phyloP scores from a whole-genome alignment of 1,284 basidiomycete species.

The Xerocomus amazonicus region DNA sequence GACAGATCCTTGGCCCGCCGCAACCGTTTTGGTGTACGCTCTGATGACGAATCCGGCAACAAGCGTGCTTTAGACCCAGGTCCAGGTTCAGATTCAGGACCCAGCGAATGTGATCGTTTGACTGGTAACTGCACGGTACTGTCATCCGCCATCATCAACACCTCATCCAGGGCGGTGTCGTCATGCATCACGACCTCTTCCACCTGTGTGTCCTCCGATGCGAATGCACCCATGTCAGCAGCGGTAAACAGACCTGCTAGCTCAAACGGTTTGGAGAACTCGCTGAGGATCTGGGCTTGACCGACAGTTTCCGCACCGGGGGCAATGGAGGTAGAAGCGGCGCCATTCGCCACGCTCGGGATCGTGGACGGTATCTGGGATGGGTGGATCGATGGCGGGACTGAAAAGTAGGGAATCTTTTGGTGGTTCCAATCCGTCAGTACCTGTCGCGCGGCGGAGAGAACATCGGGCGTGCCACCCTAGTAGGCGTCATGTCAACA shows the following conservation, averaged over 20 bases:
- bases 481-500: constrained; percentile 26
- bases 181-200: constrained; percentile 37
- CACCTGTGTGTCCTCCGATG: constrained; percentile 20
- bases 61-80: background rate
- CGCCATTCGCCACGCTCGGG: constrained; percentile 21
- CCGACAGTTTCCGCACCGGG: constrained; percentile 74
- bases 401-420: constrained; percentile 87
- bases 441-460: constrained; percentile 80
- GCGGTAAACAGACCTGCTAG: constrained; percentile 71
- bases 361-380: constrained; percentile 64
- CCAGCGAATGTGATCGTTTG: constrained; percentile 37
- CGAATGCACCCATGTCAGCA: constrained; percentile 72
- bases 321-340: constrained; percentile 39
- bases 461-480: constrained; percentile 91
- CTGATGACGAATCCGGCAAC: constrained; percentile 1
- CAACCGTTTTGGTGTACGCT: constrained; percentile 57
- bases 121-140: constrained; percentile 35
- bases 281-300: constrained; percentile 64
- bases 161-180: constrained; percentile 28
- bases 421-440: constrained; percentile 96
- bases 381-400: constrained; percentile 75
- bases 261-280: constrained; percentile 69
- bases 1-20: constrained; percentile 50
- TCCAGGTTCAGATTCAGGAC: constrained; percentile 3
- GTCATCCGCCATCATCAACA: constrained; percentile 50